phyloP scores from a whole-genome alignment of 176 grass and related monocot genomes.

The Cenchrus americanus region DNA sequence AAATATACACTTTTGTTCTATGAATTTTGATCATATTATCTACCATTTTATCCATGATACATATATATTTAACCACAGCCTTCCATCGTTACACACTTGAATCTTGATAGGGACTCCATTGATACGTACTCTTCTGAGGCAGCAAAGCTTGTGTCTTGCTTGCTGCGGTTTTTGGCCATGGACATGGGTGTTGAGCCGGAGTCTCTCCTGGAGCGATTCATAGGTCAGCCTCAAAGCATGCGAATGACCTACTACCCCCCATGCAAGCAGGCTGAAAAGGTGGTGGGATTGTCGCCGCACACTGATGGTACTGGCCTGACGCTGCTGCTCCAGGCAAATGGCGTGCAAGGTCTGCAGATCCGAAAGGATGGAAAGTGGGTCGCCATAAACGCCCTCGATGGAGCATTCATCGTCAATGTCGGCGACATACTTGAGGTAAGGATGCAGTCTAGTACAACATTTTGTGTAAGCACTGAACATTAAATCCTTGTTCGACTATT shows the following conservation, averaged over 20 bases:
- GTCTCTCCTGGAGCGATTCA: constrained; percentile 16
- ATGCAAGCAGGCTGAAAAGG: constrained; percentile 42
- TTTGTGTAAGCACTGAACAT: not conserved
- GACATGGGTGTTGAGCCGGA: constrained; percentile 51
- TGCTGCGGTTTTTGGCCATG: constrained; percentile 39
- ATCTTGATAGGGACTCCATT: not conserved
- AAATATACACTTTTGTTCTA: not conserved
- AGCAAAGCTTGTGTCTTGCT: not conserved
- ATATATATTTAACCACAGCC: not conserved
- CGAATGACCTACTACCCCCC: constrained; percentile 62
- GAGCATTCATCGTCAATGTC: constrained; percentile 49
- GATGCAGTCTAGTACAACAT: not conserved
- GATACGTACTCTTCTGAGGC: not conserved
- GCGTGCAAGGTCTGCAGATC: constrained; percentile 49
- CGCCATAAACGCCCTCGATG: constrained; percentile 33
- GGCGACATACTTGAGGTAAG: constrained; percentile 52
- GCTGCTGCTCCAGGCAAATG: constrained; percentile 42
- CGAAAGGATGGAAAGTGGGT: constrained; percentile 47
- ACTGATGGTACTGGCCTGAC: constrained; percentile 42
- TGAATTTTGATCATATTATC: not conserved
- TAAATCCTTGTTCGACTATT: not conserved
- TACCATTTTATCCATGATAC: not conserved
- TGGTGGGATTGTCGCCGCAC: constrained; percentile 58
- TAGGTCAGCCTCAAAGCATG: constrained; percentile 39
- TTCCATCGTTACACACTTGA: not conserved